Base-by-base conservation (phyloP, 768 basidiomycete genomes). In the Paxillus ammoniavirescens region DNA sequence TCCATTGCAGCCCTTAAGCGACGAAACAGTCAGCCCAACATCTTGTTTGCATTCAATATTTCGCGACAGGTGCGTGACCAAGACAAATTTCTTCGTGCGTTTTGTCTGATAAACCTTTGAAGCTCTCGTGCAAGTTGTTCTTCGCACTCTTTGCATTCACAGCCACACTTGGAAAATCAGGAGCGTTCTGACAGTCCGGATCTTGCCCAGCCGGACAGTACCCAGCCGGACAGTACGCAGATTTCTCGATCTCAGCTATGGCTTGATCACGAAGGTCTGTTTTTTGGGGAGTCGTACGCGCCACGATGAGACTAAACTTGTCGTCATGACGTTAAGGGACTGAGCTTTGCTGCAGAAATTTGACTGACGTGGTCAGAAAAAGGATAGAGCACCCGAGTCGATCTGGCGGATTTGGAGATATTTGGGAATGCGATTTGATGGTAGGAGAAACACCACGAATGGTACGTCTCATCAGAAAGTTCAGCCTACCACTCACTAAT, bases 361-460 rank as follows among this genome's bases (percentile, higher is more conserved):
- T 55, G 3, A n/a, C 36, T 35, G 18, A 47, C 2, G 35, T 5
- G 14, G 26, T 66, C 5, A 46, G n/a, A 13, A 26, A 64, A 37
- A 55, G 8, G 43, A 2, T 23, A 12, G 4, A 0, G 6, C 61
- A 41, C 40, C 26, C 64, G 18, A 49, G 40, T 15, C 44, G 17
- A 2, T 18, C 26, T 26, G 67, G 66, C 5, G 23, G 9, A 10
- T 67, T 55, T 17, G 66, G 57, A 23, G 54, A 70, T 44, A 44
- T 67, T 23, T 67, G 63, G 57, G 52, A 57, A 43, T 70, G 66
- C 12, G 56, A 60, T 15, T 41, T 65, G 26, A 45, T 57, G 18
- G 52, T 41, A n/a, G 49, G 37, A 14, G 44, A 21, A 18, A 33
- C 47, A 14, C 18, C 28, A 30, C 53, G 40, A 2, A 49, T 44